Evolutionary conservation across 106 monocot species (phyloP), one percentile per base, ranked within the genome.

Genomic region (Platanthera zijinensis): DNA sequence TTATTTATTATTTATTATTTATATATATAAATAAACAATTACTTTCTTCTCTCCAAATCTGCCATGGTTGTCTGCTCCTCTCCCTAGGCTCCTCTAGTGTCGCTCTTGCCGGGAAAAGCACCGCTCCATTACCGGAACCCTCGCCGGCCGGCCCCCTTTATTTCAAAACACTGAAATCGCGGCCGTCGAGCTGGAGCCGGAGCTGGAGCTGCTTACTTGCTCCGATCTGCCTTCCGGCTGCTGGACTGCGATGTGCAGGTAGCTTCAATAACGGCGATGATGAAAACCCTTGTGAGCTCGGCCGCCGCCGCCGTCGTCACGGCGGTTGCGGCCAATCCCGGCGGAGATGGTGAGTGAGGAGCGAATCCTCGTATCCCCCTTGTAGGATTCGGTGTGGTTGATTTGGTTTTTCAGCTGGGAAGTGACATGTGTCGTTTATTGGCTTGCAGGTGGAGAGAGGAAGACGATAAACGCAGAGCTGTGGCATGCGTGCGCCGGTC

Each of bases 401-500:
- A 12, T 39, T 14, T 25, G 63, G 63, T 39, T 56, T 56, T 12
- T 11, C 54, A 4, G 54, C 4, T 4, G 59, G 19, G 59, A 59
- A 48, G 48, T 70, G 17, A 45, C 32, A 2, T 10, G 39, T 21
- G 69, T 3, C 13, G 22, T 17, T 50, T 72, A 50, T 22, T 72
- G 72, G 22, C 5, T 4, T 51, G 72, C 73, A 62, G 83, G 78
- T 77, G 85, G 75, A 51, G 85, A 78, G 82, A 83, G 75, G 80
- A 83, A 75, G 83, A 74, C 74, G 80, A 84, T 88, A 19, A 85
- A 82, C 48, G 67, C 79, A 71, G 88, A 88, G 85, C 83, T 88
- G 73, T 88, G 88, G 88, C 80, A 85, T 76, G 88, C 88, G 56
- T 88, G 88, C 78, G 88, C 88, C 49, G 88, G 88, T 52, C 88